phyloP scores from a whole-genome alignment of 192 early-diverging fungal species.

The Coemansia sp. region DNA sequence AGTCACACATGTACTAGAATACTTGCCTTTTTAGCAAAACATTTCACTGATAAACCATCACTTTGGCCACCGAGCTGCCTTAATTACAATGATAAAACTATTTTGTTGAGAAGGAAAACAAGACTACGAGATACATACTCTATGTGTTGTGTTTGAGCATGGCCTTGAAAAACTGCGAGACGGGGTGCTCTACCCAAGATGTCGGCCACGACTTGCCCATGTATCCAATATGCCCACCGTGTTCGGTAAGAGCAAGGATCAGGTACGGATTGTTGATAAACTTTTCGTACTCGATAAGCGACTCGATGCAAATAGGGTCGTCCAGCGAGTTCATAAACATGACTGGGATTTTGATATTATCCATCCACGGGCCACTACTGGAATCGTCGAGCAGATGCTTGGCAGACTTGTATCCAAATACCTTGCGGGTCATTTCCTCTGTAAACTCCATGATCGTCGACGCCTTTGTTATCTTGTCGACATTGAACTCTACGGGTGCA shows the following conservation, averaged over 20 bases:
- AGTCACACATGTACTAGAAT: not conserved
- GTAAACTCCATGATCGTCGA: constrained; percentile 81
- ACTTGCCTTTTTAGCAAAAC: not conserved
- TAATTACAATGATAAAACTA: not conserved
- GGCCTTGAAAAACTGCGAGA: constrained; percentile 41
- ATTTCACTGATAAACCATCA: too few species aligned
- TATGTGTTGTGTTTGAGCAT: constrained; percentile 36
- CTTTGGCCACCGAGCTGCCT: not conserved
- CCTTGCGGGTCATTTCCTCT: constrained; percentile 66
- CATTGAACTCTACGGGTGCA: constrained; percentile 43
- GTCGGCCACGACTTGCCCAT: constrained; percentile 39
- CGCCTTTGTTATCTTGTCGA: constrained; percentile 50
- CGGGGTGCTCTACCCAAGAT: constrained; percentile 48
- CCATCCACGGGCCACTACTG: constrained; percentile 55
- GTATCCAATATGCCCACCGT: constrained; percentile 90
- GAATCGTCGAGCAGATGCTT: constrained; percentile 75
- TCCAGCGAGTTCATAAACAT: constrained; percentile 81
- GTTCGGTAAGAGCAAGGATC: constrained; percentile 69
- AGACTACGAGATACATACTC: too few species aligned
- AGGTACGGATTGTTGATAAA: constrained; percentile 72
- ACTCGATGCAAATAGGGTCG: constrained; percentile 75
- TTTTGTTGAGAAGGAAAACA: too few species aligned
- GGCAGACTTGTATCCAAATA: constrained; percentile 78
- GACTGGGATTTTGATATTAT: constrained; percentile 71
- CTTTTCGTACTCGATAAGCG: constrained; percentile 73